These are phyloP conservation scores for Aspergillus nidulans DNA, from an alignment of 495 filamentous ascomycete species.

Conservation along the genomic window DNA sequence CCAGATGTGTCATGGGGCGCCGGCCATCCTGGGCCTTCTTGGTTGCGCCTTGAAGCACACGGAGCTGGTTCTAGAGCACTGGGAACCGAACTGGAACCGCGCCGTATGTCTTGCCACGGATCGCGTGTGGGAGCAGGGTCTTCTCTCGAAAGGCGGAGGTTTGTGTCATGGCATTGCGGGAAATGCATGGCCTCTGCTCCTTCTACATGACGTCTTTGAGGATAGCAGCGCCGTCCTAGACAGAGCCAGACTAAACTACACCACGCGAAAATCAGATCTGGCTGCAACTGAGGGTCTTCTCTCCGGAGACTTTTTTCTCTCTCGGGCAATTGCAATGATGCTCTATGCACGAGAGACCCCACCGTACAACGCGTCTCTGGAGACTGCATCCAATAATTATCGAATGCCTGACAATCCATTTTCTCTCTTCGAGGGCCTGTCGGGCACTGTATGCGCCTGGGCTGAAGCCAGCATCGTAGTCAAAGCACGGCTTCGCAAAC, in stretches of 20 bases:
- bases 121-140: conserved; percentile 44
- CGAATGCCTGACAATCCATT: conserved; percentile 44
- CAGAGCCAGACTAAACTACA: conserved; percentile 21
- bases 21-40: conserved; percentile 37
- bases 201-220: conserved; percentile 34
- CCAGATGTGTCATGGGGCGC: conserved; percentile 46
- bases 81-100: conserved; percentile 41
- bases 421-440: conserved; percentile 40
- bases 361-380: conserved; percentile 28
- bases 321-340: conserved; percentile 38
- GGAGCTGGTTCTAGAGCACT: conserved; percentile 22
- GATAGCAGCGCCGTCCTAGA: conserved; percentile 21
- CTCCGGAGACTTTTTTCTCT: conserved; percentile 38
- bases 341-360: conserved; percentile 37
- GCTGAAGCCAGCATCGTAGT: conserved; percentile 39
- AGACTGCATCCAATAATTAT: conserved; percentile 25
- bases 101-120: conserved; percentile 32
- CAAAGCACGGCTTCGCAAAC: conserved; percentile 31
- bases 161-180: conserved; percentile 46
- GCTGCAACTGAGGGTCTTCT: conserved; percentile 12
- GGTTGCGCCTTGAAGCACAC: conserved; percentile 28
- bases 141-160: conserved; percentile 45
- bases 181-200: conserved; percentile 40
- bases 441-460: conserved; percentile 46
- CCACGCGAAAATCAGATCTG: conserved; percentile 9